Conservation (phyloP, 2,329 filamentous ascomycete genomes). For the Cordyceps fumosorosea region DNA sequence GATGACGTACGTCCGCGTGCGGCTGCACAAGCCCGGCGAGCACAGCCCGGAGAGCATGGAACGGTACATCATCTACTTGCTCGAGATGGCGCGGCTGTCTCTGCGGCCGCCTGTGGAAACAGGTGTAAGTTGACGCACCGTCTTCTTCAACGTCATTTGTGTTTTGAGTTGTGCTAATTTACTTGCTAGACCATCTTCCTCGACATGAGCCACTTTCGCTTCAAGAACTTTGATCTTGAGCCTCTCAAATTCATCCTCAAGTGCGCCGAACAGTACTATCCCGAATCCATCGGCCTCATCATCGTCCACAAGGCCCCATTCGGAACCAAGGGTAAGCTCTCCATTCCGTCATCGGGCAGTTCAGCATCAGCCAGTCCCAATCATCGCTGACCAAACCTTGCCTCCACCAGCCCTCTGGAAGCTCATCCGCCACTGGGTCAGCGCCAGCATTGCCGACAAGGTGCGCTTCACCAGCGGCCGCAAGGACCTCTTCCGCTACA, state of each 20-base stretch:
- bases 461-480: conserved; percentile 76
- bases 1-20: conserved; percentile 71
- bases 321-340: conserved; percentile 68
- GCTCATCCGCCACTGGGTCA: conserved; percentile 84
- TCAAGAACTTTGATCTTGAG: conserved; percentile 90
- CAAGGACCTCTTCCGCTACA: conserved; percentile 67
- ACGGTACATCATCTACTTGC: conserved; percentile 77
- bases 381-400: neutral
- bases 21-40: conserved; percentile 69
- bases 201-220: conserved; percentile 79
- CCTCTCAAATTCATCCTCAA: conserved; percentile 96
- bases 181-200: conserved; percentile 69
- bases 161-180: conserved; percentile 16
- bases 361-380: neutral
- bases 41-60: conserved; percentile 72
- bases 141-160: neutral
- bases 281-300: conserved; percentile 75
- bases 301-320: conserved; percentile 88
- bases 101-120: conserved; percentile 73
- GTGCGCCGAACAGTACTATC: conserved; percentile 92
- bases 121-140: conserved; percentile 52
- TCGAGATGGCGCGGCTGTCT: conserved; percentile 80
- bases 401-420: conserved; percentile 67
- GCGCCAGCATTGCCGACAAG: conserved; percentile 82
- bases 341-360: conserved; percentile 17